Percentiles rank a stretch among this genome's conserved stretches.
Evolutionary conservation across 78 protist genomes (phyloP).

Genomic region (Chrysochromulina parva): DNA sequence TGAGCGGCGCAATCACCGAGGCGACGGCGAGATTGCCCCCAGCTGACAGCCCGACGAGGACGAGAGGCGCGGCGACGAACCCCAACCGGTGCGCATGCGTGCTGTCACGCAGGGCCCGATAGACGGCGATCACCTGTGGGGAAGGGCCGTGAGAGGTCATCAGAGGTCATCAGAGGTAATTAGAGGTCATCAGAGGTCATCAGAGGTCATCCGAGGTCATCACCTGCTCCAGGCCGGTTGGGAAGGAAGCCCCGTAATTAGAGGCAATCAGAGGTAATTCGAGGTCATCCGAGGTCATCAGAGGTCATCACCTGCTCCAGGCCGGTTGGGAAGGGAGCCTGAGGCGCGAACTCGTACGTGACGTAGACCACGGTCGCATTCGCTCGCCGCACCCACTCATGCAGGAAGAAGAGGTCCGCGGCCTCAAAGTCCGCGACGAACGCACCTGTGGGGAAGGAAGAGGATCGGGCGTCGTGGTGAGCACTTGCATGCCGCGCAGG

Average conservation of each 20-base stretch:
- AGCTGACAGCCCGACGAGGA: background rate
- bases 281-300: no score
- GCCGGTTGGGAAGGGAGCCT: background rate
- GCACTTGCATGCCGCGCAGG: no score
- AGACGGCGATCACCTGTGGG: background rate
- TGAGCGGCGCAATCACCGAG: background rate
- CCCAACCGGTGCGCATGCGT: background rate
- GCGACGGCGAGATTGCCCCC: background rate
- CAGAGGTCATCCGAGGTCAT: no score
- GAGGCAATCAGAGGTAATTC: no score
- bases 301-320: no score
- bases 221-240: no score
- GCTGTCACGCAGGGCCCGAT: background rate
- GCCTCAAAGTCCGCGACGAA: slow-evolving; percentile 10
- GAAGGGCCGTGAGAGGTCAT: no score
- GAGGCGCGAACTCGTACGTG: background rate
- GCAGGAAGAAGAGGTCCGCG: background rate
- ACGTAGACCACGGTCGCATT: background rate
- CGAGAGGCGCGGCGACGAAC: background rate
- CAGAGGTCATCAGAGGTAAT: no score
- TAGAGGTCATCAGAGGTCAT: no score
- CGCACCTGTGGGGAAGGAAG: background rate
- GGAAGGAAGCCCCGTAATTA: no score
- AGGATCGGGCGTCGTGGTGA: no score
- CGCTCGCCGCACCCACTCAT: background rate